A percentile compares a stretch with the other conserved stretches of the same genome.
phyloP scores from a whole-genome alignment of 179 eudicot species.

The Amaranthus tricolor region DNA sequence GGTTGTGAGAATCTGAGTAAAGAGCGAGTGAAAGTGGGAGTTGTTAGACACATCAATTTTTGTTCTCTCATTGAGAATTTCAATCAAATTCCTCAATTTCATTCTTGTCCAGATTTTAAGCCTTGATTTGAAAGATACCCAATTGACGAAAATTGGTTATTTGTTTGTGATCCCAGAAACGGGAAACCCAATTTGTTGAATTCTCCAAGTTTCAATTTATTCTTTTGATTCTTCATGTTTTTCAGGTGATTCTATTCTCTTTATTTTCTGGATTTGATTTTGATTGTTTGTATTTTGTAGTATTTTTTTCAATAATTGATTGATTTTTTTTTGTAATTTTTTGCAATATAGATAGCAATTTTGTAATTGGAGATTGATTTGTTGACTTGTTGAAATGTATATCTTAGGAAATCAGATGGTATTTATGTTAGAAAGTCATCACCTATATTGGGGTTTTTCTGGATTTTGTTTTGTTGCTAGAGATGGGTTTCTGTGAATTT shows the following conservation, averaged over 20 bases:
- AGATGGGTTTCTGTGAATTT: background rate
- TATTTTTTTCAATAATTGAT: background rate
- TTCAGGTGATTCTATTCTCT: background rate
- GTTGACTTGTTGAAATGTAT: background rate
- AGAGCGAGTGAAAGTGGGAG: background rate
- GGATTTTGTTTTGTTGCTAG: background rate
- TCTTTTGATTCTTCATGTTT: constrained; percentile 13
- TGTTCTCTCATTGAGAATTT: background rate
- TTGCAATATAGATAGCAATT: background rate
- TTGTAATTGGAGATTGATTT: constrained; percentile 2
- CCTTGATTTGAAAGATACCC: background rate
- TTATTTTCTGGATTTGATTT: background rate
- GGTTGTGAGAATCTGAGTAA: constrained; percentile 4
- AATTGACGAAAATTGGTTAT: background rate
- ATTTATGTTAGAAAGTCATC: background rate
- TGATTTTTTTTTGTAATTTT: background rate
- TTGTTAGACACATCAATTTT: background rate
- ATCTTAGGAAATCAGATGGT: constrained; percentile 2
- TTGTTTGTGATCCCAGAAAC: constrained; percentile 1
- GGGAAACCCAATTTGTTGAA: constrained; percentile 14
- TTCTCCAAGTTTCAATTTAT: background rate
- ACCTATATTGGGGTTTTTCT: background rate
- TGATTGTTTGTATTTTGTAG: background rate
- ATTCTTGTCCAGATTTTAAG: background rate
- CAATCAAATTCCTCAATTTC: constrained; percentile 11